A percentile compares a stretch with the other conserved stretches of the same genome.
Evolutionary conservation across 257 asterid species (phyloP).

Genomic region (Echium plantagineum): DNA sequence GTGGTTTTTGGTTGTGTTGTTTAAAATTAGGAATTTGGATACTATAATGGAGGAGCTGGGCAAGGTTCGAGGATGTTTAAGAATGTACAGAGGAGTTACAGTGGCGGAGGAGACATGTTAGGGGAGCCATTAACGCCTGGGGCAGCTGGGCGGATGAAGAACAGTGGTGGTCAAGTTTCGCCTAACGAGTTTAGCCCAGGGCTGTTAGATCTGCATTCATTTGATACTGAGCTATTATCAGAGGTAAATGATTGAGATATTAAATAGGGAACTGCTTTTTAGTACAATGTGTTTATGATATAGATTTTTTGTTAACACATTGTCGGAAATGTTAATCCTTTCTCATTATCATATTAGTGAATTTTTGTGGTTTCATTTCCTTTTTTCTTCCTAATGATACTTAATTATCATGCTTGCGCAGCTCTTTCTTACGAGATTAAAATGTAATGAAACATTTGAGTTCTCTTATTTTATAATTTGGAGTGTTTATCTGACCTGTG

Average conservation of each 20-base stretch:
- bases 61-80: constrained; percentile 54
- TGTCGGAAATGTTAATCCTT: background rate
- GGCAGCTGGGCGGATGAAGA: constrained; percentile 33
- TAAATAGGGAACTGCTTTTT: background rate
- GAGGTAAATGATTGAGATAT: constrained; percentile 34
- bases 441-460: too few species aligned
- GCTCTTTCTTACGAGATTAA: too few species aligned
- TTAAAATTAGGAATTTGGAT: constrained; percentile 43
- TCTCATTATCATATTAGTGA: background rate
- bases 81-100: constrained; percentile 26
- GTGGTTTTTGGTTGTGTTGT: constrained; percentile 9
- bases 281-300: background rate
- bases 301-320: background rate
- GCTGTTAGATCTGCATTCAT: constrained; percentile 88
- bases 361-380: too few species aligned
- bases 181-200: constrained; percentile 87
- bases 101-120: constrained; percentile 51
- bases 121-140: constrained; percentile 63
- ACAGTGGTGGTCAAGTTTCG: constrained; percentile 42
- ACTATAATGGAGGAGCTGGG: constrained; percentile 38
- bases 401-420: too few species aligned
- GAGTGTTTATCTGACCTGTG: too few species aligned
- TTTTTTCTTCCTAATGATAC: too few species aligned
- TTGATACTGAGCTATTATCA: constrained; percentile 80
- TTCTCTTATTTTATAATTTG: too few species aligned